Percentiles rank a stretch among this genome's conserved stretches.
Evolutionary conservation across 495 filamentous ascomycete species (phyloP).

Genomic region (Penicillium cinerascens): DNA sequence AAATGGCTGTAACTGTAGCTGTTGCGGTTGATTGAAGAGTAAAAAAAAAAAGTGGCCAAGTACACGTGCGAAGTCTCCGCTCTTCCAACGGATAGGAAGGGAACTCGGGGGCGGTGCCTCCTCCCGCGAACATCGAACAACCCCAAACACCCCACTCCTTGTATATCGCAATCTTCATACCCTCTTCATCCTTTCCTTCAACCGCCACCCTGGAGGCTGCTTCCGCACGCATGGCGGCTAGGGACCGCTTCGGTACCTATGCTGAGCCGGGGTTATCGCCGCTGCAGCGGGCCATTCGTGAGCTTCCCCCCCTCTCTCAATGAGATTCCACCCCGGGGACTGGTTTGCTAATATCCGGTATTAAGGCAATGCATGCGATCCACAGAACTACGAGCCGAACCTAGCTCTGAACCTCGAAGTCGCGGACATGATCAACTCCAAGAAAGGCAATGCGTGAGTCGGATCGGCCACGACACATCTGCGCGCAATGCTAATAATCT

Average conservation of each 20-base stretch:
- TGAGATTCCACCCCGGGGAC: neutral
- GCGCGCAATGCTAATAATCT: slow-evolving; percentile 12
- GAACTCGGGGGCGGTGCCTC: slow-evolving; percentile 4
- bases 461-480: neutral
- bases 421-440: slow-evolving; percentile 91
- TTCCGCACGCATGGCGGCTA: slow-evolving; percentile 89
- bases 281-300: slow-evolving; percentile 90
- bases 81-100: neutral
- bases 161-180: slow-evolving; percentile 2
- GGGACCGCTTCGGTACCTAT: slow-evolving; percentile 89
- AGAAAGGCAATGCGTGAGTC: slow-evolving; percentile 88
- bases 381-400: slow-evolving; percentile 95
- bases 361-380: slow-evolving; percentile 84
- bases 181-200: slow-evolving; percentile 12
- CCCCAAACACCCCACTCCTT: slow-evolving; percentile 4
- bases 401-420: slow-evolving; percentile 96
- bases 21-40: neutral
- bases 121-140: slow-evolving; percentile 11
- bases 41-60: slow-evolving; percentile 14
- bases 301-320: slow-evolving; percentile 16
- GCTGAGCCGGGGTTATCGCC: slow-evolving; percentile 75
- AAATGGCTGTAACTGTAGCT: neutral
- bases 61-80: slow-evolving; percentile 31
- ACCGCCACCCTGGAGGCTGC: slow-evolving; percentile 77
- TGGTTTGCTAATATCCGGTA: slow-evolving; percentile 3